A percentile compares a stretch with the other conserved stretches of the same genome.
Evolutionary conservation across 257 asterid genomes (phyloP).

Genomic region (Salvia hispanica): DNA sequence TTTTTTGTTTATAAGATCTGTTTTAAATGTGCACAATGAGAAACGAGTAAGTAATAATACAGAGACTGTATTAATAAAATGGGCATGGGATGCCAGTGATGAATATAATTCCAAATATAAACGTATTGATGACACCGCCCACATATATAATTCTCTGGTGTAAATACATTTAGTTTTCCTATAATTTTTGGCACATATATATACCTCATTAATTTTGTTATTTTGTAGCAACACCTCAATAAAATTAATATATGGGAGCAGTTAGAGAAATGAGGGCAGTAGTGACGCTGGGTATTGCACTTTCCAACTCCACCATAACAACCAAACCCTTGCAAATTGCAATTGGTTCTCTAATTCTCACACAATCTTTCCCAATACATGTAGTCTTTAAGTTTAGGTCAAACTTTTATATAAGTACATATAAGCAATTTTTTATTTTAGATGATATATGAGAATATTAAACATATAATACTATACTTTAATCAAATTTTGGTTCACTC

Average conservation of each 20-base stretch:
- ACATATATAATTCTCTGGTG: neutral
- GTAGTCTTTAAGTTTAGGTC: too few species aligned
- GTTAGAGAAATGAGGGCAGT: slow-evolving; percentile 51
- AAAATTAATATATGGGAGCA: slow-evolving; percentile 41
- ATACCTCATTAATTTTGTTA: slow-evolving; percentile 20
- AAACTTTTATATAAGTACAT: too few species aligned
- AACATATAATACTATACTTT: too few species aligned
- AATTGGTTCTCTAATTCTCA: slow-evolving; percentile 29
- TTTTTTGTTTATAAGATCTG: too few species aligned
- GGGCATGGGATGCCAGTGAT: neutral
- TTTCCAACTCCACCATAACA: slow-evolving; percentile 73
- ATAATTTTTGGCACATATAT: neutral
- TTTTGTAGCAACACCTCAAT: neutral
- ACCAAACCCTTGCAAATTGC: slow-evolving; percentile 34
- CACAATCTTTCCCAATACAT: neutral
- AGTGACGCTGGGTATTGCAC: slow-evolving; percentile 41
- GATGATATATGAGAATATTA: too few species aligned
- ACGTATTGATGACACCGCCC: slow-evolving; percentile 10
- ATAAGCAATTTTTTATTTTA: too few species aligned
- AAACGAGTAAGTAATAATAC: neutral
- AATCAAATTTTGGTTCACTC: too few species aligned
- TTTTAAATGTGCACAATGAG: neutral
- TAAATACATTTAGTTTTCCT: neutral
- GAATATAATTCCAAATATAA: slow-evolving; percentile 12
- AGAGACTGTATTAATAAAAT: neutral